phyloP scores from a whole-genome alignment of 345 rosid species.

The Geranium rotundifolium region DNA sequence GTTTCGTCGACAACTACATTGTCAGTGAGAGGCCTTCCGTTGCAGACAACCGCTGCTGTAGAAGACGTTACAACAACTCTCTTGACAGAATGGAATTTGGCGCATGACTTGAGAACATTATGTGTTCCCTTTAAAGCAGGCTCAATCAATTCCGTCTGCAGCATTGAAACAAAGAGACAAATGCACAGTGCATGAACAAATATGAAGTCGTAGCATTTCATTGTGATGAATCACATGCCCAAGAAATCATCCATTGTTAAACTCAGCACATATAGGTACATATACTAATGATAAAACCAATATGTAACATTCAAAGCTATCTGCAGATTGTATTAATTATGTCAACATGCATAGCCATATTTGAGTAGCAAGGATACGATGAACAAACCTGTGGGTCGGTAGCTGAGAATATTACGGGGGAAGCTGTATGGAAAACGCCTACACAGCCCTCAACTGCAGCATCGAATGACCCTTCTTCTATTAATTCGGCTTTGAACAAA shows the following conservation, averaged over 20 bases:
- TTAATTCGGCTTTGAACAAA: slow-evolving; percentile 20
- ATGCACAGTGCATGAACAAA: too few species aligned
- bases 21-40: slow-evolving; percentile 9
- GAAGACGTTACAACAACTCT: slow-evolving; percentile 31
- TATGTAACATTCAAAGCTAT: too few species aligned
- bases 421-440: slow-evolving; percentile 25
- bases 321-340: too few species aligned
- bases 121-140: slow-evolving; percentile 28
- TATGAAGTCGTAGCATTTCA: too few species aligned
- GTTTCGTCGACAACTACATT: slow-evolving; percentile 19
- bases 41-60: slow-evolving; percentile 13
- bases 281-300: too few species aligned
- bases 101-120: slow-evolving; percentile 24
- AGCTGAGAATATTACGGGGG: slow-evolving; percentile 13
- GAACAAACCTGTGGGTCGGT: slow-evolving; percentile 21
- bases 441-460: slow-evolving; percentile 21
- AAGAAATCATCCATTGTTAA: too few species aligned
- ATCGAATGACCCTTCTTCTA: slow-evolving; percentile 28
- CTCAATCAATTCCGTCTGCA: slow-evolving; percentile 24
- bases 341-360: too few species aligned
- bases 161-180: too few species aligned
- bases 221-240: too few species aligned
- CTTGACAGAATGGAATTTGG: slow-evolving; percentile 20
- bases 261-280: too few species aligned
- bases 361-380: too few species aligned